Base-by-base conservation (phyloP, 495 filamentous ascomycete genomes). In the Penicillium odoratum region DNA sequence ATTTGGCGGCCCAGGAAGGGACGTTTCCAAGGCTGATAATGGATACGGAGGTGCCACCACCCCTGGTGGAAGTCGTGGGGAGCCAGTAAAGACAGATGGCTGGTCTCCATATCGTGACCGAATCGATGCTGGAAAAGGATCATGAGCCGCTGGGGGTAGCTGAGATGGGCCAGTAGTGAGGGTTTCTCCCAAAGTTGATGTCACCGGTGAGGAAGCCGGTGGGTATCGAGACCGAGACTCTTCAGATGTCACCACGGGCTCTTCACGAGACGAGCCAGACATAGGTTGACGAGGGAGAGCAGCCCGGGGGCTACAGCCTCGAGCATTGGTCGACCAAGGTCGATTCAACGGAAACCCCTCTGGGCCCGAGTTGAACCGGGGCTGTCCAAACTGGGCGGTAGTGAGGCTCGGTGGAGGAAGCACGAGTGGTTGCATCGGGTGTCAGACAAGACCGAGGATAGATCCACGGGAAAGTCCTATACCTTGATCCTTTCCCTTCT, bases 251-350 rank as follows among this genome's bases (percentile, higher is more conserved):
- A 88, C 86, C 70, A 79, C 80, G 75, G 87, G 85, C 61, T 79
- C 68, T 57, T 76, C 67, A 64, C 81, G 83, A 72, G 86, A 85
- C 78, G 87, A 88, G 72, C 86, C 85, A 83, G 89, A 91, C 89
- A 93, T 93, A 83, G 87, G 86, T 83, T 87, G 87, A 81, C 86
- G 88, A 77, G 84, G 83, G 73, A 88, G 61, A 58, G 71, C 83
- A 73, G 85, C 85, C 83, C 82, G 79, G 64, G 81, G 83, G 77
- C 79, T 84, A 73, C 76, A 80, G 80, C 81, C 78, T 81, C 85
- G 72, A 82, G 83, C 81, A 84, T 86, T 84, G 80, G 78, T 79
- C 71, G 82, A 78, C 80, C 85, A 82, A 72, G 81, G 79, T 74
- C 86, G 79, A 78, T 89, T 87, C 69, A 90, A 84, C 73, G 82